Base-by-base conservation (phyloP, 176 grass and related monocot genomes). In the Cenchrus americanus region DNA sequence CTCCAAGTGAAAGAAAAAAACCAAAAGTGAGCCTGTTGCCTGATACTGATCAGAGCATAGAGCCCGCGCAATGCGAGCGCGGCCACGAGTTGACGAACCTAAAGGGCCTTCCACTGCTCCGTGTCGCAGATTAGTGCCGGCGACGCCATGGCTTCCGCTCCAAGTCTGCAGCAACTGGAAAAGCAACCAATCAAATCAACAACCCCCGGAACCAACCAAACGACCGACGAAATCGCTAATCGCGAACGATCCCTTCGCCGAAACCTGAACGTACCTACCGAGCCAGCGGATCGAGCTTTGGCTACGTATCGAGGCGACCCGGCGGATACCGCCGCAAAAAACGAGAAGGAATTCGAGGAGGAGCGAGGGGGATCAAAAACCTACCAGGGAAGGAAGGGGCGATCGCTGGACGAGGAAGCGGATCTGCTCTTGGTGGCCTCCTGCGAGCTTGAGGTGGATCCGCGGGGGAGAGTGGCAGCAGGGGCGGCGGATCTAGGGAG, bases 21-120 rank as follows among this genome's bases (percentile, higher is more conserved):
- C 54, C 55, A 24, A 62, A 9, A 67, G 49, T 88, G 51, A 87
- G 73, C 34, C 19, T 50, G 7, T 9, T 61, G 71, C 24, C 74
- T 26, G 69, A 89, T 22, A n/a, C n/a, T n/a, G n/a, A n/a, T n/a
- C 63, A 1, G 53, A 82, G 77, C 49, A 83, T 15, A 24, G 41
- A 30, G 15, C 57, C 22, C 48, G 49, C 59, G 54, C 40, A 73
- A 66, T 68, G 41, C 3, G 7, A 83, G 50, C 30, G 23, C 21
- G n/a, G 59, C 66, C 47, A 49, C 48, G 15, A 11, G 2, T 40
- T 53, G 42, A 47, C 62, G 62, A 63, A 93, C 93, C 91, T 94
- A 90, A 37, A 98, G 83, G 79, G 72, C 64, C 77, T 89, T 96
- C 96, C 93, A 99, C 76, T 95, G 89, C 53, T 90, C 83, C 23